Evolutionary conservation across 2,329 filamentous ascomycete genomes (phyloP), one percentile per base, ranked within the genome.

Genomic region (Phyllosticta paracitricarpa): DNA sequence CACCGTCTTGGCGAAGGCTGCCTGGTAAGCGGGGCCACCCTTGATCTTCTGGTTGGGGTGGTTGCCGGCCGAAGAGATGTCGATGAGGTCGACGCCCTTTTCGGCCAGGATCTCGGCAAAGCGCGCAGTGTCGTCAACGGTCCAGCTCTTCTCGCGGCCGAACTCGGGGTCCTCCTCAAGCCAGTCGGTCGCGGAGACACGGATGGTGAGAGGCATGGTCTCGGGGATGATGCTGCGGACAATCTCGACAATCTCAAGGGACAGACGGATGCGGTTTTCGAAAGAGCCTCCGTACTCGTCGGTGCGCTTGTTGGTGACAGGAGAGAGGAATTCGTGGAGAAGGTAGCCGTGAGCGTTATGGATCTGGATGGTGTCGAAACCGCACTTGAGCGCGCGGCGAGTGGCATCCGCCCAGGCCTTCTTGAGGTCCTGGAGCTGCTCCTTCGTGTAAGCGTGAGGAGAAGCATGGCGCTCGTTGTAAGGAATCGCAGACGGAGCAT

Each of bases 271-370:
- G 48, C 89, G 82, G 74, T 93, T 92, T 75, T 89, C 86, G 64
- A 88, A 87, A 55, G 77, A 82, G 1, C 87, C 87, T 19, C 87
- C 87, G 66, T 89, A 89, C 62, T 79, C 68, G 68, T 89, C 87
- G 0, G 79, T 88, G 17, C 89, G 81, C 59, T 82, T 77, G 73
- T 94, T 94, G 17, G 80, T 79, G 0, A 81, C 81, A 0, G 89
- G 89, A 0, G 83, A 86, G 4, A 92, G 63, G 77, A 93, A 94
- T 2, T 78, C 75, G 66, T 86, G 84, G 0, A 93, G 75, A 0
- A 95, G 80, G 69, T 92, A 94, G 0, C 89, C 89, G 68, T 94
- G 89, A 0, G 89, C 90, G 66, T 81, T 83, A 75, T 94, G 90
- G 56, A 95, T 84, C 72, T 95, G 90, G 62, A 95, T 85, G 8